These are phyloP conservation scores for Cercophora newfieldiana DNA, from an alignment of 495 filamentous ascomycete species.

Conservation along the genomic window DNA sequence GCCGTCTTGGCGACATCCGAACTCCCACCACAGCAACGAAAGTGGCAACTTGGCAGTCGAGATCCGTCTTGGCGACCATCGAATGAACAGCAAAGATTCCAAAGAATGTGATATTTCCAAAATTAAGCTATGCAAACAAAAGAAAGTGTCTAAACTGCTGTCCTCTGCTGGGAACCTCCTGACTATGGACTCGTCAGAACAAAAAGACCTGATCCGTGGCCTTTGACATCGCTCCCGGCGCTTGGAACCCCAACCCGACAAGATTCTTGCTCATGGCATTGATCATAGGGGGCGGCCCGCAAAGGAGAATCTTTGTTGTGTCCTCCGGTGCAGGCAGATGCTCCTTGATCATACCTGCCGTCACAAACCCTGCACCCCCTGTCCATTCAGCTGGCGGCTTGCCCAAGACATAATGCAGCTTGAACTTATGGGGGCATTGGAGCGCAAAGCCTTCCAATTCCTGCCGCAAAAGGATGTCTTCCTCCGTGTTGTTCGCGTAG, in stretches of 20 bases:
- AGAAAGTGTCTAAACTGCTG: not conserved
- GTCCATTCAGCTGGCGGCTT: slow-evolving; percentile 33
- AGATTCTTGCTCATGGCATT: slow-evolving; percentile 84
- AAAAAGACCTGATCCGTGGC: slow-evolving; percentile 81
- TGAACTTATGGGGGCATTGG: slow-evolving; percentile 43
- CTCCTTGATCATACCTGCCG: slow-evolving; percentile 32
- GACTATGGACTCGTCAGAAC: slow-evolving; percentile 53
- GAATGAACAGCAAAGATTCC: not conserved
- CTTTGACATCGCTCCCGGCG: slow-evolving; percentile 75
- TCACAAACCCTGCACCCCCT: slow-evolving; percentile 36
- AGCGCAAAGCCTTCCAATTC: slow-evolving; percentile 51
- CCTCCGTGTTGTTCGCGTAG: slow-evolving; percentile 65
- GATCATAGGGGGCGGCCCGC: slow-evolving; percentile 82
- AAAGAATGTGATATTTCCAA: not conserved
- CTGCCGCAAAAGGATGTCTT: slow-evolving; percentile 63
- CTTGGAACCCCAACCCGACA: slow-evolving; percentile 70
- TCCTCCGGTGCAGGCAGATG: slow-evolving; percentile 26
- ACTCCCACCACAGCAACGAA: no score
- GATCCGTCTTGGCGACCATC: no score
- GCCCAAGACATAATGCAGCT: slow-evolving; percentile 49
- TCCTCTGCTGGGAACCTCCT: not conserved
- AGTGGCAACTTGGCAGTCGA: no score
- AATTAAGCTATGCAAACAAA: not conserved
- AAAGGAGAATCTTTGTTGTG: slow-evolving; percentile 75
- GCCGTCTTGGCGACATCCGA: no score